Evolutionary conservation across 1,284 basidiomycete genomes (phyloP).

Genomic region (Leccinum angustisporum): DNA sequence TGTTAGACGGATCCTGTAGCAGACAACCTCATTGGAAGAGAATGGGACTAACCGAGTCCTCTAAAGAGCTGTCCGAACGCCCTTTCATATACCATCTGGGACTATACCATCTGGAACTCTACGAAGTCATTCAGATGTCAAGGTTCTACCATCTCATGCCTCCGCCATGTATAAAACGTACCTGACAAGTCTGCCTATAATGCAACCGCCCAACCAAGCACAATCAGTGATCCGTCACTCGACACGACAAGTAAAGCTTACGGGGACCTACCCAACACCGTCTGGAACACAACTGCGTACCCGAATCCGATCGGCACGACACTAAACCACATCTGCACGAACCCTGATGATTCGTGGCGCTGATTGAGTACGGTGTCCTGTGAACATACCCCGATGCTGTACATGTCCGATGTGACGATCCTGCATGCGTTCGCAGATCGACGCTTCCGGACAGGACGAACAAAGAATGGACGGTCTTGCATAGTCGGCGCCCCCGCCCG

Average conservation of each 20-base stretch:
- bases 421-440: no score
- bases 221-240: neutral
- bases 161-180: constrained; percentile 2
- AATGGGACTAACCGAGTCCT: constrained; percentile 17
- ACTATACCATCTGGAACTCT: constrained; percentile 9
- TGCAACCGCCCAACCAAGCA: constrained; percentile 9
- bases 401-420: no score
- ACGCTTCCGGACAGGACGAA: no score
- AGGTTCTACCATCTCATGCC: neutral
- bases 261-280: constrained; percentile 15
- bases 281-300: no score
- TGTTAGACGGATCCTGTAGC: neutral
- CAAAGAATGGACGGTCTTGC: no score
- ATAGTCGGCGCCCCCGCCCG: no score
- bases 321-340: no score
- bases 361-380: no score
- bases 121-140: neutral
- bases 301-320: no score
- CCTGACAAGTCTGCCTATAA: constrained; percentile 18
- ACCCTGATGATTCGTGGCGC: no score
- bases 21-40: neutral
- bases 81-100: constrained; percentile 17
- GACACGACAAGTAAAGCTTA: neutral
- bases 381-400: no score
- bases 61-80: constrained; percentile 21